Evolutionary conservation across 2,329 filamentous ascomycete species (phyloP), one percentile per base, ranked within the genome.

Genomic region (Fusarium xyrophilum): DNA sequence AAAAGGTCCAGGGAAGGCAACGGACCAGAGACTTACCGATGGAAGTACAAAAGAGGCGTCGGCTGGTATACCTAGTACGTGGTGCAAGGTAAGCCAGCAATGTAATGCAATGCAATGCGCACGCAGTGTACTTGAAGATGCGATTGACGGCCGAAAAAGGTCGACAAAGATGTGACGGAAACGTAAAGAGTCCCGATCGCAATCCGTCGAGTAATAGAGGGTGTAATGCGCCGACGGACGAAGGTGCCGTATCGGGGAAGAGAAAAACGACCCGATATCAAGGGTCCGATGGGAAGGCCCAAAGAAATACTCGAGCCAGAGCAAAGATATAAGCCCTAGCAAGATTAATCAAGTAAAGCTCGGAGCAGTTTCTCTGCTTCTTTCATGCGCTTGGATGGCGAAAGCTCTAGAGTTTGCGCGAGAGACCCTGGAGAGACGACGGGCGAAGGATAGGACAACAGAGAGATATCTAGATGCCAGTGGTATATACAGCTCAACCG

Each of bases 191-290:
- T 46, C 44, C 27, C 35, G 43, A 72, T 60, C 50, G 63, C 32
- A 65, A 36, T 44, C 39, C 52, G 43, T 42, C 52, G 63, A 43
- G 36, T 36, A 25, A 51, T 33, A 54, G 53, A 61, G 56, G 63
- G 64, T 66, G 70, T 60, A 63, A 73, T 73, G 71, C 68, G 62
- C 73, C 63, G 25, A 65, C 51, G 57, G 63, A 58, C 52, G 63
- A 61, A 57, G 58, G 63, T 54, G 50, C 69, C 56, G 61, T 68
- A 74, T 74, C 60, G 52, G 68, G 59, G 63, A 63, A 69, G 52
- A 47, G 42, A 54, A 53, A 23, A 54, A 39, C 43, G 62, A 42
- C 46, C 59, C 52, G 53, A 63, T 59, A 69, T 56, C 60, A 69
- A 69, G 36, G 57, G 42, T 43, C 44, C 12, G 27, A 38, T 28